Evolutionary conservation across 1,284 basidiomycete genomes (phyloP).

Genomic region (Ganoderma resinaceum): DNA sequence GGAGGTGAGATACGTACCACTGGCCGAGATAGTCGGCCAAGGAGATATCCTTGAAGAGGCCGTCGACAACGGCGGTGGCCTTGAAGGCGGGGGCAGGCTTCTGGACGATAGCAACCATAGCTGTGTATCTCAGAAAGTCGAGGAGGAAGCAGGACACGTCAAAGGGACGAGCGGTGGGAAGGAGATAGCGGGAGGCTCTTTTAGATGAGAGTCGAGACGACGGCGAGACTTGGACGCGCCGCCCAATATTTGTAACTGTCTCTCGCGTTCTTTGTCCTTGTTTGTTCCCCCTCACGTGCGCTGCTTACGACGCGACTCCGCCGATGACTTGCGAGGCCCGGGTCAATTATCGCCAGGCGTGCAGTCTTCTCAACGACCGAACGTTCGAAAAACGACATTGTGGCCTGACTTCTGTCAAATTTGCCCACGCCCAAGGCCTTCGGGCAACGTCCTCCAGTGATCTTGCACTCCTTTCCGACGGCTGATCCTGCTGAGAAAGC

Average conservation of each 20-base stretch:
- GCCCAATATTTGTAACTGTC: constrained; percentile 32
- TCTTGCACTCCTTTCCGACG: background rate
- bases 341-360: background rate
- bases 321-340: background rate
- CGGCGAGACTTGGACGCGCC: constrained; percentile 11
- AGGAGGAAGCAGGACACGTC: constrained; percentile 8
- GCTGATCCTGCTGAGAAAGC: background rate
- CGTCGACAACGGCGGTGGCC: constrained; percentile 78
- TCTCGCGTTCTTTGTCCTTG: constrained; percentile 40
- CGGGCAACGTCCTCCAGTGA: background rate
- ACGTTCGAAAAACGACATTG: background rate
- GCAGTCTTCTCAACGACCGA: background rate
- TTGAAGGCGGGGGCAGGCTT: constrained; percentile 82
- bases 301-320: constrained; percentile 30
- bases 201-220: constrained; percentile 11
- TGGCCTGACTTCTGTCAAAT: background rate
- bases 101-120: constrained; percentile 78
- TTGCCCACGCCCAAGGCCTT: background rate
- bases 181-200: background rate
- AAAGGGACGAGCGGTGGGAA: constrained; percentile 9
- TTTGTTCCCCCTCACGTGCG: constrained; percentile 34
- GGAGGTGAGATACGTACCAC: constrained; percentile 61
- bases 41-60: constrained; percentile 78
- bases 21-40: constrained; percentile 79
- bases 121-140: constrained; percentile 2